Conservation (phyloP, 2,329 filamentous ascomycete species). For the Aspergillus pseudoglaucus region DNA sequence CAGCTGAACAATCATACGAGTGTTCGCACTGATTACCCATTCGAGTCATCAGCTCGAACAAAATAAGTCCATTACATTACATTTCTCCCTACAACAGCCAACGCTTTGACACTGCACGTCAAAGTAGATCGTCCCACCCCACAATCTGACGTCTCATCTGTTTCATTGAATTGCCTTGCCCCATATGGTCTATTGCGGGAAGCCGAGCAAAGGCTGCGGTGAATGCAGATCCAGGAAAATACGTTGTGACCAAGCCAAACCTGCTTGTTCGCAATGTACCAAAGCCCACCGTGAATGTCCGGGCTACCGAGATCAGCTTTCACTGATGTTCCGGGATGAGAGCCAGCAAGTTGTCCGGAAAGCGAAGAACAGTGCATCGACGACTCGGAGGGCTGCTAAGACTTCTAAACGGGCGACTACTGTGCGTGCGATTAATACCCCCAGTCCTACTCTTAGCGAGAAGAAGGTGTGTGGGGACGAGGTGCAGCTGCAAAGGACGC, state of each 20-base stretch:
- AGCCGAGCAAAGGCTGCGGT: conserved; percentile 40
- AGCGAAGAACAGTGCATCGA: conserved; percentile 39
- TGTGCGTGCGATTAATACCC: not conserved
- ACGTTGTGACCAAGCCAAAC: conserved; percentile 54
- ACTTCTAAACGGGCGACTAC: conserved; percentile 1
- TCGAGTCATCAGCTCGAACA: not conserved
- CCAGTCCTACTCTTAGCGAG: not conserved
- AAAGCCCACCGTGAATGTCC: conserved; percentile 56
- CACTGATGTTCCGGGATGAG: conserved; percentile 61
- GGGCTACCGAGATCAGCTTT: conserved; percentile 59
- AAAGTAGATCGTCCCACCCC: not conserved
- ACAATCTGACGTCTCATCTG: not conserved
- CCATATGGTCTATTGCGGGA: conserved; percentile 40
- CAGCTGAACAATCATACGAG: not conserved
- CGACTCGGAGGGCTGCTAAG: conserved; percentile 10
- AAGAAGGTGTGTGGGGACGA: not conserved
- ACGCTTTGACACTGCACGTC: not conserved
- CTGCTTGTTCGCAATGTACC: conserved; percentile 58
- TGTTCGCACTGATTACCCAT: not conserved
- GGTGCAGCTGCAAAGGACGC: not conserved
- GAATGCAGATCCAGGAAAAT: conserved; percentile 40
- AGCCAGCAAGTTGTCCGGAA: conserved; percentile 57
- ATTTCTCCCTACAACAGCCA: not conserved
- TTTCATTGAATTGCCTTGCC: not conserved
- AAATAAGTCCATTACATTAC: not conserved